Evolutionary conservation across 805 yeast genomes (phyloP).

Genomic region (Phaffomyces opuntiae): DNA sequence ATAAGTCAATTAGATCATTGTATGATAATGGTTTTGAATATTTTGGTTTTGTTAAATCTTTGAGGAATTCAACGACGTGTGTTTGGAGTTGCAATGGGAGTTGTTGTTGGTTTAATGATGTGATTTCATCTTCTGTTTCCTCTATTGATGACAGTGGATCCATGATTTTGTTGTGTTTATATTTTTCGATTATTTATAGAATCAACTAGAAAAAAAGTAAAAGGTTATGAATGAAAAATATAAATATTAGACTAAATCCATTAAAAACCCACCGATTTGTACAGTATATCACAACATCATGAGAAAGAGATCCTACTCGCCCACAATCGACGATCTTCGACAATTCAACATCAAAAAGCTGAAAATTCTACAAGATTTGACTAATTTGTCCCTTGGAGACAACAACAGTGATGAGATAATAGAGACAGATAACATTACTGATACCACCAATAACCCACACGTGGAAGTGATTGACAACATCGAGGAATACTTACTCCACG

Average conservation of each 20-base stretch:
- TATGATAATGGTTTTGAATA: conserved; percentile 17
- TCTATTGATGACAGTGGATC: neutral
- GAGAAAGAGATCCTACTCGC: conserved; percentile 12
- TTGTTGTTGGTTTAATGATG: neutral
- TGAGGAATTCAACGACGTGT: conserved; percentile 10
- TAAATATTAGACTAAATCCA: too few relatives aligned
- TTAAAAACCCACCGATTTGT: too few relatives aligned
- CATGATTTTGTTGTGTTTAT: too few relatives aligned
- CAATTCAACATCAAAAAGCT: conserved; percentile 27
- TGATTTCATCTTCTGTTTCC: neutral
- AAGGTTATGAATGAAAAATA: too few relatives aligned
- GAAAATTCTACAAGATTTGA: conserved; percentile 26
- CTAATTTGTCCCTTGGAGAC: conserved; percentile 18
- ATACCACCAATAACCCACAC: neutral
- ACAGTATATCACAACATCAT: neutral
- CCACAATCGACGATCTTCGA: conserved; percentile 15
- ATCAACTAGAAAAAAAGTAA: neutral
- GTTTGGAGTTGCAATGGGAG: conserved; percentile 11
- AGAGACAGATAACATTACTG: neutral
- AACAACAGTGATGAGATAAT: neutral
- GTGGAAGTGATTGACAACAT: conserved; percentile 8
- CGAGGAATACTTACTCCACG: conserved; percentile 12
- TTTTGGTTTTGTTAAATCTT: conserved; percentile 18
- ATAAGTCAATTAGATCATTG: conserved; percentile 11
- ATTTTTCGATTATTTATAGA: neutral